Conservation (phyloP, 768 basidiomycete species). For the Tulasnella sp. region DNA sequence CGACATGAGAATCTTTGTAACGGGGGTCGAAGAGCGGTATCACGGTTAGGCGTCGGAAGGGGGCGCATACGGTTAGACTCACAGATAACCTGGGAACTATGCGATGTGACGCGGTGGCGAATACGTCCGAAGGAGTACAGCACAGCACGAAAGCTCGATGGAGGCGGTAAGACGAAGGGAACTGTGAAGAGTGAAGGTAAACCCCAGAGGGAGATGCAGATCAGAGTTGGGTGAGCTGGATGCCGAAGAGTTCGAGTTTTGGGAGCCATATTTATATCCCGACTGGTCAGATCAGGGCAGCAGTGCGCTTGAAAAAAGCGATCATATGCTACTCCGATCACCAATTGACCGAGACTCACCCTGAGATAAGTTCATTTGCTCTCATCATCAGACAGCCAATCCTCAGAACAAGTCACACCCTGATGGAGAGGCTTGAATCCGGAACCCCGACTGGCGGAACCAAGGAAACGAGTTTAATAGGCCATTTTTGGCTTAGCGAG, state of each 20-base stretch:
- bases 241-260: not conserved
- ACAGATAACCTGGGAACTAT: not conserved
- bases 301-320: not conserved
- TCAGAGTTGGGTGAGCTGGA: not conserved
- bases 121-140: not conserved
- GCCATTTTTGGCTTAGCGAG: no score
- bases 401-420: no score
- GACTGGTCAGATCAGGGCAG: not conserved
- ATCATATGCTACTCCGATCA: not conserved
- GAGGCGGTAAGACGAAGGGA: not conserved
- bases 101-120: not conserved
- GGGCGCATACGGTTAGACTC: not conserved
- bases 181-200: not conserved
- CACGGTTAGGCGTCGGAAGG: not conserved
- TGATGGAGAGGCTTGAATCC: no score
- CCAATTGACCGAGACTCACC: no score
- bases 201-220: not conserved
- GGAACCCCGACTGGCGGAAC: no score
- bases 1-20: not conserved
- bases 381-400: no score
- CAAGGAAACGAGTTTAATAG: no score
- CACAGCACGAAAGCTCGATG: no score
- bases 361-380: no score
- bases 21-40: not conserved
- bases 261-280: not conserved